Base-by-base conservation (phyloP, 1,139 yeast species). In the Debaryomyces nepalensis region DNA sequence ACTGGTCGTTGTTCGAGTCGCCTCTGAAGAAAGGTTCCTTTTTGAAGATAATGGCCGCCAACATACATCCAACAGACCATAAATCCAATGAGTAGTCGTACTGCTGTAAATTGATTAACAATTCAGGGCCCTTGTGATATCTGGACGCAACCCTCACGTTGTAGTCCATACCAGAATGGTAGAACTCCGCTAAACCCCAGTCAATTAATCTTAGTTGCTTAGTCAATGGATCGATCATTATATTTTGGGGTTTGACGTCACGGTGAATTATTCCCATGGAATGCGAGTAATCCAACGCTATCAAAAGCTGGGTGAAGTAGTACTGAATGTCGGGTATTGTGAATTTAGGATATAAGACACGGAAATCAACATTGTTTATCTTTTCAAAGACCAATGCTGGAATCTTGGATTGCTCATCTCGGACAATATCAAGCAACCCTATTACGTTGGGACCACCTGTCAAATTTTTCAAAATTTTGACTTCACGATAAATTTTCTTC, bases 131-230 rank as follows among this genome's bases (percentile, higher is more conserved):
- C 64, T 86, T 86, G 59, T 83, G 88, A 58, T 85, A 85, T 51
- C 95, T 71, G 4, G 89, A 82, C 0, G 95, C 93, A 26, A 86
- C 95, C 49, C 95, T 68, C 5, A 86, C 93, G 55, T 86, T 86
- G 58, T 84, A 86, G 54, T 85, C 91, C 57, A 81, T 84, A 4
- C 89, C 89, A 7, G 82, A 79, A 54, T 85, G 93, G 58, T 86
- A 86, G 57, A 84, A 86, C 58, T 86, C 95, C 4, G 95, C 93
- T 41, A 86, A 67, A 29, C 95, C 95, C 95, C 95, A 86, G 62
- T 86, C 95, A 43, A 86, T 86, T 46, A 86, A 74, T 51, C 91
- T 72, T 49, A 86, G 66, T 52, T 81, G 79, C 52, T 77, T 80
- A 45, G 68, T 70, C 35, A 68, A 58, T 32, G 87, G 93, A 60